These are phyloP conservation scores for Pelargonium myrrhifolium DNA, from an alignment of 441 rosid species.

Conservation along the genomic window DNA sequence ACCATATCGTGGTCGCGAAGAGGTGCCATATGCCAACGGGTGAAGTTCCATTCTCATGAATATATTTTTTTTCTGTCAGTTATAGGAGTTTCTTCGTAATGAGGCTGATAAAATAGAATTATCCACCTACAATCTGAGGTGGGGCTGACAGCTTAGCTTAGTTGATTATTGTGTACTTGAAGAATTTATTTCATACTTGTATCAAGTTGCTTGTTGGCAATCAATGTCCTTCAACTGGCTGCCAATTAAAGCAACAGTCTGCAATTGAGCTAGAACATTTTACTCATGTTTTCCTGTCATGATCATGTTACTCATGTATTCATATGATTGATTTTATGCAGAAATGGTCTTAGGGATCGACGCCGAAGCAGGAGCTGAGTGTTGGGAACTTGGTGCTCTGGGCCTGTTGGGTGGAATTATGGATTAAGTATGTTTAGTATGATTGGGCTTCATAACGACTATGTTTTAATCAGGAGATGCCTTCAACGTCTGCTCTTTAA, in stretches of 20 bases:
- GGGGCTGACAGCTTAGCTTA: no score
- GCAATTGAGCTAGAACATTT: background rate
- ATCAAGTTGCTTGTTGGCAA: background rate
- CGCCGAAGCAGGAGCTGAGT: slow-evolving; percentile 88
- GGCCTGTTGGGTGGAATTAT: slow-evolving; percentile 26
- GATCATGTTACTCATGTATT: slow-evolving; percentile 6
- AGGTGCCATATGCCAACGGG: slow-evolving; percentile 63
- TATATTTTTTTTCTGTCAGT: background rate
- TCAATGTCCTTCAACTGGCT: no score
- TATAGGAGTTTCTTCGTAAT: background rate
- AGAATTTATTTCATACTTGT: background rate
- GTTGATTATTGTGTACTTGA: no score
- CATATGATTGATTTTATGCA: slow-evolving; percentile 29
- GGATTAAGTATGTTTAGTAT: slow-evolving; percentile 50
- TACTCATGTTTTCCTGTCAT: background rate
- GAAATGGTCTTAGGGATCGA: slow-evolving; percentile 69
- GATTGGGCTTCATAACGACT: slow-evolving; percentile 54
- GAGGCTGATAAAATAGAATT: background rate
- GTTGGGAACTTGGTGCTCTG: slow-evolving; percentile 17
- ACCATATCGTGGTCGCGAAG: slow-evolving; percentile 45
- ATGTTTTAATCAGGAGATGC: slow-evolving; percentile 49
- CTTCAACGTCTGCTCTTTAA: slow-evolving; percentile 48
- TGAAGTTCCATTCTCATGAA: slow-evolving; percentile 19
- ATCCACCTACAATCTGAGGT: background rate
- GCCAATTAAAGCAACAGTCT: background rate